phyloP scores from a whole-genome alignment of 352 stramenopile genomes.

The Globisporangium apiculatum region DNA sequence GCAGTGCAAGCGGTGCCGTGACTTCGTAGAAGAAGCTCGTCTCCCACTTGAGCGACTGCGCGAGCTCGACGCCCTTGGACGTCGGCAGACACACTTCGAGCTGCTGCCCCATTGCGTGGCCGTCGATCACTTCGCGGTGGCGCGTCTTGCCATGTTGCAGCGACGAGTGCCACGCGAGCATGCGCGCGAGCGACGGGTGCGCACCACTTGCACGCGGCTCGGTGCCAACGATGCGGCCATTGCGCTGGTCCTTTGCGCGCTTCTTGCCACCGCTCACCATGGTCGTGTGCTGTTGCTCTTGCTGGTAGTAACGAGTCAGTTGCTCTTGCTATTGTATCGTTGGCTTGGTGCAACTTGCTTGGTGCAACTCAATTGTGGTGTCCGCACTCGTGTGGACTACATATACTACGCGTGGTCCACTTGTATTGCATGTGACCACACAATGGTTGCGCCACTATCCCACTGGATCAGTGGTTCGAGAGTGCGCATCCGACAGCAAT shows the following conservation, averaged over 20 bases:
- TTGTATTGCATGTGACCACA: too few species aligned
- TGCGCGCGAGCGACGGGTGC: constrained; percentile 24
- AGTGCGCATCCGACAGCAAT: too few species aligned
- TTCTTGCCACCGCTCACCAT: constrained; percentile 72
- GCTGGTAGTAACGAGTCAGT: too few species aligned
- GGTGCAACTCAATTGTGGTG: too few species aligned
- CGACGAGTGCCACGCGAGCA: constrained; percentile 62
- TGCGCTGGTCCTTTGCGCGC: constrained; percentile 23
- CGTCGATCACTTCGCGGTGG: constrained; percentile 30
- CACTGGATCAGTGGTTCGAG: too few species aligned
- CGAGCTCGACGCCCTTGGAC: constrained; percentile 18
- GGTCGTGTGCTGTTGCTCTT: not conserved
- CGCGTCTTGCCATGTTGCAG: constrained; percentile 38
- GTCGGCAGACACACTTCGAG: constrained; percentile 56
- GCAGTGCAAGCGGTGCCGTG: constrained; percentile 33
- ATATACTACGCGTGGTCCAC: too few species aligned
- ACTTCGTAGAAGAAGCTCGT: constrained; percentile 82
- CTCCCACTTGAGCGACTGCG: constrained; percentile 63
- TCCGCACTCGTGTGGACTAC: too few species aligned
- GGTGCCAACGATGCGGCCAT: constrained; percentile 8
- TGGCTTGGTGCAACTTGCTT: too few species aligned
- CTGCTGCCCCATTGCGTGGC: constrained; percentile 61
- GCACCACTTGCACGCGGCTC: not conserved
- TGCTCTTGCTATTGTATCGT: too few species aligned
- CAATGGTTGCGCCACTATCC: too few species aligned